Evolutionary conservation across 805 yeast genomes (phyloP), one percentile per base, ranked within the genome.

Genomic region (Pichia rugopelliculosa): DNA sequence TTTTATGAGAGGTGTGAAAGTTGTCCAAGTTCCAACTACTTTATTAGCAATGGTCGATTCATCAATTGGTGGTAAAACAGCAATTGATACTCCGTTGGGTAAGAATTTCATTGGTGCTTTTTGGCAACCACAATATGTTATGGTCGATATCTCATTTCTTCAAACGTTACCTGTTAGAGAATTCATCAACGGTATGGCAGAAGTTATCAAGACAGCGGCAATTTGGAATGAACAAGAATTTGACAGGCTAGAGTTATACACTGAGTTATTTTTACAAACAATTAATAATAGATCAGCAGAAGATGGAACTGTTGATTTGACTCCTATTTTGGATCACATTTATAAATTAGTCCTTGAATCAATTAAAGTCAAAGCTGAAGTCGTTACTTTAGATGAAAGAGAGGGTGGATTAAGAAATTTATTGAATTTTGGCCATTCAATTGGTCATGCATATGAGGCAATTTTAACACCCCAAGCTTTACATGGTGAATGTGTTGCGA

Each of bases 391-490:
- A 17, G 99, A 93, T 68, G 99, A 93, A 67, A 84, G 95, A 59
- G 99, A 93, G 67, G 88, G 96, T 42, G 93, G 96, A 4, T 75
- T 93, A 55, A 78, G 99, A 68, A 93, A 93, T 66, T 69, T 93
- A 54, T 74, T 93, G 51, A 93, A 93, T 68, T 93, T 91, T 62
- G 99, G 99, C 33, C 99, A 93, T 66, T 79, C 96, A 25, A 90
- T 93, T 58, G 99, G 99, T 40, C 99, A 93, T 65, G 99, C 99
- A 20, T 89, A 85, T 55, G 99, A 93, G 71, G 98, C 99, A n/a
- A 81, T 93, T 33, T 73, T 93, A 53, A 90, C 98, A 4, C 99
- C 99, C 9, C 88, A 90, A 65, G 93, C 96, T 22, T 75, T 93
- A 40, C 99, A 93, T 61, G 99, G 99, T 51, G 99, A 93, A 68